phyloP scores from a whole-genome alignment of 371 early-diverging fungal genomes.

The Apophysomyces elegans region DNA sequence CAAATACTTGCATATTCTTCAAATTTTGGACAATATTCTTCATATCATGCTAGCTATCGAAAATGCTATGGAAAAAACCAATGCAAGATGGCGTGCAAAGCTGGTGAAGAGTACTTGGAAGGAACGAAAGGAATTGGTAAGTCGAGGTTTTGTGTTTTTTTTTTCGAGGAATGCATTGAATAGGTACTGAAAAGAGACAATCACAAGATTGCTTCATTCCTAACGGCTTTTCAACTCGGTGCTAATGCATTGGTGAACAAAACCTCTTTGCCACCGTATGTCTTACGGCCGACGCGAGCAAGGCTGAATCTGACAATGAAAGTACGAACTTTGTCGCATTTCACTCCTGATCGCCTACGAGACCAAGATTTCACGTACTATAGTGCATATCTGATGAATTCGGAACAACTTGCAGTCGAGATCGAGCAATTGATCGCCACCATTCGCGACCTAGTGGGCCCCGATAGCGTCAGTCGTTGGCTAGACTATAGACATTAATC shows the following conservation, averaged over 20 bases:
- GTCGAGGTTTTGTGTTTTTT: neutral
- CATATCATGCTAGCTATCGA: slow-evolving; percentile 50
- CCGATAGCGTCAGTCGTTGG: slow-evolving; percentile 48
- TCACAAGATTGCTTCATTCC: slow-evolving; percentile 42
- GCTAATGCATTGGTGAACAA: slow-evolving; percentile 50
- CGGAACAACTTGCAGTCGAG: slow-evolving; percentile 52
- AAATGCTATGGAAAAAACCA: slow-evolving; percentile 35
- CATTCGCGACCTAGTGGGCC: slow-evolving; percentile 49
- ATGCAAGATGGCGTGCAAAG: slow-evolving; percentile 35
- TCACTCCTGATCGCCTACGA: slow-evolving; percentile 27
- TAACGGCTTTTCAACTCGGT: slow-evolving; percentile 46
- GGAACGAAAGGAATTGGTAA: slow-evolving; percentile 48
- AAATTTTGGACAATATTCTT: slow-evolving; percentile 46
- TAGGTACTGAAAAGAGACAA: neutral
- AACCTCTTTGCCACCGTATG: slow-evolving; percentile 46
- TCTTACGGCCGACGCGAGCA: slow-evolving; percentile 45
- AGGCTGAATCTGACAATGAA: slow-evolving; percentile 43
- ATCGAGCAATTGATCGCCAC: slow-evolving; percentile 40
- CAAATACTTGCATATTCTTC: slow-evolving; percentile 43
- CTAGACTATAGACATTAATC: slow-evolving; percentile 46
- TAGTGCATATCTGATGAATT: slow-evolving; percentile 49
- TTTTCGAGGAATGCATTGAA: neutral
- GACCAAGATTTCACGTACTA: slow-evolving; percentile 51
- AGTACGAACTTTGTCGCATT: slow-evolving; percentile 31
- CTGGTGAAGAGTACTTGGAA: slow-evolving; percentile 45